Conservation (phyloP, 108 stramenopile genomes). For the Nitzschia inconspicua region DNA sequence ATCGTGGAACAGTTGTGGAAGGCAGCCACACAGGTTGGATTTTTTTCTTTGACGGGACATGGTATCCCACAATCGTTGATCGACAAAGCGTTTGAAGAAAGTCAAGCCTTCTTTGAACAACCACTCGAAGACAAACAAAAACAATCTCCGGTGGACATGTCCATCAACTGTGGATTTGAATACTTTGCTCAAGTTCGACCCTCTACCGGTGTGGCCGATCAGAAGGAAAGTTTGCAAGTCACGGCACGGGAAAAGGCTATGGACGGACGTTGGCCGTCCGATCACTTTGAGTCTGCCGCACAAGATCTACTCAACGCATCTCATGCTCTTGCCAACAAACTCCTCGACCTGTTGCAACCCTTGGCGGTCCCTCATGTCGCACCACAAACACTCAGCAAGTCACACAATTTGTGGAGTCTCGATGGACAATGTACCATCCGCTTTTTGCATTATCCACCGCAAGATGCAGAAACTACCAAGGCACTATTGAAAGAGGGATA, state of each 20-base stretch:
- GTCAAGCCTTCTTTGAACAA: conserved; percentile 32
- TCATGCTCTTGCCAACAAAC: conserved; percentile 24
- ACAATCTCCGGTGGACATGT: conserved; percentile 30
- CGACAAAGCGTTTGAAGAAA: conserved; percentile 25
- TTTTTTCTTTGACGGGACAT: conserved; percentile 44
- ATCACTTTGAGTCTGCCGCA: conserved; percentile 6
- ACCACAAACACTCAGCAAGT: conserved; percentile 18
- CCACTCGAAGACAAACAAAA: conserved; percentile 22
- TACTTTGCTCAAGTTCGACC: conserved; percentile 37
- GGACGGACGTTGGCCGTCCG: conserved; percentile 51
- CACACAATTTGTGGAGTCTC: conserved; percentile 33
- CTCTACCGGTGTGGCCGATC: conserved; percentile 34
- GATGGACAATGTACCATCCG: conserved; percentile 59
- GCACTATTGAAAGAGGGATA: not conserved
- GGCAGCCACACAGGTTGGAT: conserved; percentile 40
- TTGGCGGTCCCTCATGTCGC: conserved; percentile 23
- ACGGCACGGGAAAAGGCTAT: conserved; percentile 46
- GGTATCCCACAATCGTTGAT: conserved; percentile 33
- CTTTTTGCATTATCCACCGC: conserved; percentile 51
- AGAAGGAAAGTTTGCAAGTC: conserved; percentile 51
- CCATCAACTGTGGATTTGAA: conserved; percentile 42
- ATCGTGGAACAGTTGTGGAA: conserved; percentile 37
- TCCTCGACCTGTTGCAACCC: conserved; percentile 32
- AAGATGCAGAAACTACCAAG: conserved; percentile 1
- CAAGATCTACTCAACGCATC: conserved; percentile 15